A percentile compares a stretch with the other conserved stretches of the same genome.
phyloP scores from a whole-genome alignment of 2,329 filamentous ascomycete genomes.

The Apiospora hydei region DNA sequence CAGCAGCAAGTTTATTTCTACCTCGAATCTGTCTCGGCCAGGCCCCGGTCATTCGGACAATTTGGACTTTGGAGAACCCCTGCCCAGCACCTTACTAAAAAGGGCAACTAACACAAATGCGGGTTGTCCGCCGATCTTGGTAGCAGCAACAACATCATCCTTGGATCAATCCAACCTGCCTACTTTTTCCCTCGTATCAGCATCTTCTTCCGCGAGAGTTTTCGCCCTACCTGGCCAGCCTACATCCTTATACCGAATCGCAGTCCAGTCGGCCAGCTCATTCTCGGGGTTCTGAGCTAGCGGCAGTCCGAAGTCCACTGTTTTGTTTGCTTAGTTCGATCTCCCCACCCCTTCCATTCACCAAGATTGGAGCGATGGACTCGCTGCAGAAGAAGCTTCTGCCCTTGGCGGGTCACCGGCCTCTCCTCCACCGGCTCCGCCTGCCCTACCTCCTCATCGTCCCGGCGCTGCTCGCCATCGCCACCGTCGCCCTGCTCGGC shows the following conservation, averaged over 20 bases:
- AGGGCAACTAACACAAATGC: slow-evolving; percentile 9
- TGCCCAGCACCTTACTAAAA: background rate
- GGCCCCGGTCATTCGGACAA: background rate
- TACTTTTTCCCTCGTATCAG: background rate
- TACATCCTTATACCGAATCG: background rate
- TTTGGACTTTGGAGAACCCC: background rate
- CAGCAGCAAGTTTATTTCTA: too few relatives aligned
- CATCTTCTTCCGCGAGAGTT: background rate
- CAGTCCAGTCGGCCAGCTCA: background rate
- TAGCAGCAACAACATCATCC: slow-evolving; percentile 21
- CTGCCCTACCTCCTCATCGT: slow-evolving; percentile 60
- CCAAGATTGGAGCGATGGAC: background rate
- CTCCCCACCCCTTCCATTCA: background rate
- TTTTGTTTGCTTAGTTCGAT: background rate
- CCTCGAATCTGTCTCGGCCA: background rate
- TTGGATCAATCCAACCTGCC: background rate
- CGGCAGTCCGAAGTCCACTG: background rate
- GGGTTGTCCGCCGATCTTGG: slow-evolving; percentile 19
- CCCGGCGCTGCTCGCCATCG: slow-evolving; percentile 54
- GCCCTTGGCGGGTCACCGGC: slow-evolving; percentile 37
- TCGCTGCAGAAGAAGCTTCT: background rate
- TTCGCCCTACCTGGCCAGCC: background rate
- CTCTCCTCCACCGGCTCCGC: slow-evolving; percentile 60
- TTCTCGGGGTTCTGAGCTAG: background rate
- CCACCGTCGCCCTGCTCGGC: slow-evolving; percentile 52